These are phyloP conservation scores for Hydrangea macrophylla DNA, from an alignment of 148 eudicot species.

Conservation along the genomic window DNA sequence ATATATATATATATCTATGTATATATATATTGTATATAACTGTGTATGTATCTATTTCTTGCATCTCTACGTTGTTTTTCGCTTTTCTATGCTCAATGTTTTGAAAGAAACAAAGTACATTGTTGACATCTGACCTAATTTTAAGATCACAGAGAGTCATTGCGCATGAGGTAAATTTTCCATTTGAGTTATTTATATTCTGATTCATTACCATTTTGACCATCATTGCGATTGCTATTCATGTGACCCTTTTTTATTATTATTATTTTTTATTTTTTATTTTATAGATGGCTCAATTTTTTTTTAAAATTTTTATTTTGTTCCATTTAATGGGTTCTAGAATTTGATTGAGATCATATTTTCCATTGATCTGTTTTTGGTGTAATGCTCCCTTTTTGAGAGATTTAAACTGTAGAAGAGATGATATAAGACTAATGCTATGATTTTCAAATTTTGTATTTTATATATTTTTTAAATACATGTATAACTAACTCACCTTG, in stretches of 20 bases:
- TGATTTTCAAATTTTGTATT: no score
- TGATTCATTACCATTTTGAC: background rate
- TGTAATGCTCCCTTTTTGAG: background rate
- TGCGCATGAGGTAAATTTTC: background rate
- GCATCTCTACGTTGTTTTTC: background rate
- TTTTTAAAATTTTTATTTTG: background rate
- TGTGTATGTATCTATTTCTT: background rate
- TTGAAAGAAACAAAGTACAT: background rate
- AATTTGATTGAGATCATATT: background rate
- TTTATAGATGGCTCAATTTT: background rate
- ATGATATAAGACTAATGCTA: no score
- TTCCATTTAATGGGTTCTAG: background rate
- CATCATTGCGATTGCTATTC: no score
- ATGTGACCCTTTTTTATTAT: no score
- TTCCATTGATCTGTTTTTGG: background rate
- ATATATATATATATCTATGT: background rate
- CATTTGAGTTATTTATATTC: background rate
- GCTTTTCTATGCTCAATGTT: background rate
- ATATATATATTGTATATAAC: background rate
- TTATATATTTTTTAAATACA: no score
- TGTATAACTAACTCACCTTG: no score
- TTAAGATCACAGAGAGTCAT: constrained; percentile 1
- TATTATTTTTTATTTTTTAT: no score
- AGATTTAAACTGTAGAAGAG: background rate
- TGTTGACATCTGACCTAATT: background rate